Conservation (phyloP, 2,329 filamentous ascomycete genomes). For the Sporothrix brunneoviolacea region DNA sequence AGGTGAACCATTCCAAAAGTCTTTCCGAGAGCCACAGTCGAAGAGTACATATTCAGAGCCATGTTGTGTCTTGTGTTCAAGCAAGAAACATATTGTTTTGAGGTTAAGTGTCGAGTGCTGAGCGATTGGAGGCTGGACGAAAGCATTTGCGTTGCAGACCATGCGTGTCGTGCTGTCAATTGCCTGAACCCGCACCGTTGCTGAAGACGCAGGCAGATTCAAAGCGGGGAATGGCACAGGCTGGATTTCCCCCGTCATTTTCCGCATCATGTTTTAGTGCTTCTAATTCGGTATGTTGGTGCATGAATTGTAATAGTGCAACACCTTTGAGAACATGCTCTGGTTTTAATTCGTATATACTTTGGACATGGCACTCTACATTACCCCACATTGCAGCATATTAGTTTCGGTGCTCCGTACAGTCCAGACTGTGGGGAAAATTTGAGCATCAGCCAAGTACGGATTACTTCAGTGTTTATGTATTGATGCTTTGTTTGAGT, state of each 20-base stretch:
- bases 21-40: not conserved
- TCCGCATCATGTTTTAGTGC: too few species aligned
- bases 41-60: not conserved
- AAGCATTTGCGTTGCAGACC: not conserved
- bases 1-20: conserved; percentile 1
- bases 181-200: not conserved
- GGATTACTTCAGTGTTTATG: too few species aligned
- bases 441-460: too few species aligned
- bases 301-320: too few species aligned
- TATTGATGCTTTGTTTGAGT: too few species aligned
- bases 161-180: not conserved
- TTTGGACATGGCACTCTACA: too few species aligned
- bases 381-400: too few species aligned
- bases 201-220: not conserved
- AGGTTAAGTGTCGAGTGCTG: not conserved
- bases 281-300: too few species aligned
- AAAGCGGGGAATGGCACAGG: not conserved
- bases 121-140: not conserved
- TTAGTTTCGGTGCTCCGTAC: too few species aligned
- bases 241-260: not conserved
- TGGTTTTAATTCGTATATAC: too few species aligned
- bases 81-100: not conserved
- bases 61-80: not conserved
- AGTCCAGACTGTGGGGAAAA: too few species aligned
- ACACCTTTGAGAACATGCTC: too few species aligned